A percentile compares a stretch with the other conserved stretches of the same genome.
Conservation (phyloP, 345 rosid genomes). For the Salix arbutifolia region DNA sequence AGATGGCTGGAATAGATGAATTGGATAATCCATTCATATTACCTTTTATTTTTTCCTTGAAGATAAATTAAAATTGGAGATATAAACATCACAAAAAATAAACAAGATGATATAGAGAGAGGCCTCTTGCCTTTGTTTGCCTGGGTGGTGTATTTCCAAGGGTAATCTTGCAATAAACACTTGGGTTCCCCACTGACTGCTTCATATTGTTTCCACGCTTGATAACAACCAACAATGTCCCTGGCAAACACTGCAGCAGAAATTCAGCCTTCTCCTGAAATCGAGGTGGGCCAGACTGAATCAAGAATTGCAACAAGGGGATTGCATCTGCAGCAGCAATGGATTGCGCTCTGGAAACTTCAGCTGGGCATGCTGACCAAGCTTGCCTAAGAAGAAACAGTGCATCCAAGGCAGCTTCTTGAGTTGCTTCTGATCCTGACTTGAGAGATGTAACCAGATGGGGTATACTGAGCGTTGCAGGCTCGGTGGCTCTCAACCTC, state of each 20-base stretch:
- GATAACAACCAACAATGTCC: slow-evolving; percentile 83
- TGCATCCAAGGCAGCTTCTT: slow-evolving; percentile 97
- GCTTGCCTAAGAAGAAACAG: slow-evolving; percentile 98
- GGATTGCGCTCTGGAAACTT: slow-evolving; percentile 91
- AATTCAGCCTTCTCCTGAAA: slow-evolving; percentile 99
- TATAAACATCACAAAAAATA: not conserved
- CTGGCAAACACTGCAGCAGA: slow-evolving; percentile 95
- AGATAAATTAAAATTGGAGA: not conserved
- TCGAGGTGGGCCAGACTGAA: slow-evolving; percentile 99
- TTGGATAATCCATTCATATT: not conserved
- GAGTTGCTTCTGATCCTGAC: slow-evolving; percentile 94
- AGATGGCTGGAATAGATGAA: not conserved
- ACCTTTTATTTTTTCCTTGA: not conserved
- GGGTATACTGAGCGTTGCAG: slow-evolving; percentile 95
- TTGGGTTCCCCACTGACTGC: slow-evolving; percentile 96
- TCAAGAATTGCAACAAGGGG: slow-evolving; percentile 87
- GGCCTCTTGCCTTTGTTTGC: slow-evolving; percentile 66
- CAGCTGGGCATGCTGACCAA: slow-evolving; percentile 99
- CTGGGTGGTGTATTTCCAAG: slow-evolving; percentile 82
- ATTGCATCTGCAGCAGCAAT: slow-evolving; percentile 99
- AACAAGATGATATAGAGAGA: not conserved
- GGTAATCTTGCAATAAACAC: slow-evolving; percentile 91
- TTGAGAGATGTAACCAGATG: slow-evolving; percentile 92
- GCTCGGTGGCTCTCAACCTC: slow-evolving; percentile 93
- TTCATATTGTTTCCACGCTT: slow-evolving; percentile 98